A percentile compares a stretch with the other conserved stretches of the same genome.
These are phyloP conservation scores for Lipomyces yarrowii DNA, from an alignment of 1,139 yeast species.

Conservation along the genomic window DNA sequence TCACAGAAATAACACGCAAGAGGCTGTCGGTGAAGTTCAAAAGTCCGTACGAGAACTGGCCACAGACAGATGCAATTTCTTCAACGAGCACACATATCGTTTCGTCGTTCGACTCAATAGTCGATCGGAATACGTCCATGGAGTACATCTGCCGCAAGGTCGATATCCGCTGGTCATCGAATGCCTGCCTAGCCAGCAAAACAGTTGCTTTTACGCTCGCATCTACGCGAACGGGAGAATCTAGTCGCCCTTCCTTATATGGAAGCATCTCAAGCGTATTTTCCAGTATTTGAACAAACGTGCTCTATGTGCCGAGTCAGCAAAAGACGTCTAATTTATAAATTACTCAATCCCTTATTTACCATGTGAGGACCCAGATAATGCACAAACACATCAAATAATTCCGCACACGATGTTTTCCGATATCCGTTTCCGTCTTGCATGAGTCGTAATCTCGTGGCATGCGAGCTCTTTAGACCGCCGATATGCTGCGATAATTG, in stretches of 20 bases:
- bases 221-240: background rate
- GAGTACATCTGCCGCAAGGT: slow-evolving; percentile 62
- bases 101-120: slow-evolving; percentile 40
- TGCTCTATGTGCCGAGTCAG: background rate
- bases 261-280: slow-evolving; percentile 54
- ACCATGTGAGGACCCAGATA: slow-evolving; percentile 69
- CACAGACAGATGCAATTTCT: slow-evolving; percentile 83
- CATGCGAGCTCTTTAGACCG: slow-evolving; percentile 58
- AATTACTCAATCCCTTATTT: background rate
- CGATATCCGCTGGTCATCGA: slow-evolving; percentile 57
- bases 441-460: slow-evolving; percentile 22
- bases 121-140: slow-evolving; percentile 55
- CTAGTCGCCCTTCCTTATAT: slow-evolving; percentile 34
- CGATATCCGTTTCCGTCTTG: slow-evolving; percentile 13
- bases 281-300: background rate
- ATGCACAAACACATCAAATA: slow-evolving; percentile 67
- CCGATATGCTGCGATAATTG: slow-evolving; percentile 62
- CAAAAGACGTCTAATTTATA: background rate
- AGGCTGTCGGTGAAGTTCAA: slow-evolving; percentile 66
- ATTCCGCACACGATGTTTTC: slow-evolving; percentile 41
- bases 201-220: background rate
- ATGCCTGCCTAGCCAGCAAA: slow-evolving; percentile 41
- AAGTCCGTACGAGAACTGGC: slow-evolving; percentile 70
- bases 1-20: slow-evolving; percentile 50
- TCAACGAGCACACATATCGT: slow-evolving; percentile 63